Conservation (phyloP, 2,329 filamentous ascomycete species). For the Aspergillus sp. region DNA sequence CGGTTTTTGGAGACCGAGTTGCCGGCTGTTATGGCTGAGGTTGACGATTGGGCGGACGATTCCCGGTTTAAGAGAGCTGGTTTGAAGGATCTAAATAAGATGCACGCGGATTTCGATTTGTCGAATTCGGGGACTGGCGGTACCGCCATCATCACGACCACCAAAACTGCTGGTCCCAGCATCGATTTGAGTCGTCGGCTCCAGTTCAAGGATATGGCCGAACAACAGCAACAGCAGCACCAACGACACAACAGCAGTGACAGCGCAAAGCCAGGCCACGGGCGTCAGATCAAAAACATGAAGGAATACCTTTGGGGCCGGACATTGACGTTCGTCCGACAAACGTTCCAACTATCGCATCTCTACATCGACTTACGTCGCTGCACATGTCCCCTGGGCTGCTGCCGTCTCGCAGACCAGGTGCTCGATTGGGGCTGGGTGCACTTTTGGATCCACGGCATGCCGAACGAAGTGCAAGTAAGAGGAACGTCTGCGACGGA, state of each 20-base stretch:
- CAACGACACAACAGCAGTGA: neutral
- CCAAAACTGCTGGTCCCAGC: no score
- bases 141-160: no score
- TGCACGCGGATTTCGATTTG: neutral
- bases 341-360: slow-evolving; percentile 9
- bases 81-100: neutral
- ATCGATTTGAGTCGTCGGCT: neutral
- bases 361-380: slow-evolving; percentile 12
- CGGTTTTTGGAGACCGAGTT: slow-evolving; percentile 2
- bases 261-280: slow-evolving; percentile 2
- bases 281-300: slow-evolving; percentile 9
- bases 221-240: neutral
- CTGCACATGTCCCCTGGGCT: slow-evolving; percentile 11
- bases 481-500: slow-evolving; percentile 8
- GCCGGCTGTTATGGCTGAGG: neutral
- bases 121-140: neutral
- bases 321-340: slow-evolving; percentile 15
- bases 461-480: slow-evolving; percentile 11
- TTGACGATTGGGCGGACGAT: neutral
- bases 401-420: slow-evolving; percentile 12
- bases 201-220: neutral
- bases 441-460: slow-evolving; percentile 10
- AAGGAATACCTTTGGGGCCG: slow-evolving; percentile 16
- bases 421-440: slow-evolving; percentile 14
- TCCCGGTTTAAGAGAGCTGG: neutral